Conservation (phyloP, 139 green algal species). For the Desmodesmus armatus region DNA sequence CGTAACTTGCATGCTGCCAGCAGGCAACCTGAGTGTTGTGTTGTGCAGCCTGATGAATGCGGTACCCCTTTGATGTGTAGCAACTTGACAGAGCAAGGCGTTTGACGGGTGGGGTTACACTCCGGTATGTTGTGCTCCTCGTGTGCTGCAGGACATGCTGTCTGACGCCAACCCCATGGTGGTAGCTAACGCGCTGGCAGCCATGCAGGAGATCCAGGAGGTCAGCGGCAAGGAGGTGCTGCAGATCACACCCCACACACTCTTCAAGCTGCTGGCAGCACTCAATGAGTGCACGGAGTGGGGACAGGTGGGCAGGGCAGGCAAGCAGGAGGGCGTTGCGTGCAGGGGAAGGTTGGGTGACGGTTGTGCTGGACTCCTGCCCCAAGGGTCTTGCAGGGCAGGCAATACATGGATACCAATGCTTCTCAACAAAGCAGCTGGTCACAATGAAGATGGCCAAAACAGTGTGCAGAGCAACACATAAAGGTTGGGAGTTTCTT, state of each 20-base stretch:
- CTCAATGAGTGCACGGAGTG: constrained; percentile 99
- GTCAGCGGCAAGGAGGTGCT: constrained; percentile 74
- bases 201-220: constrained; percentile 93
- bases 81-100: no score
- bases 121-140: neutral
- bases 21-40: neutral
- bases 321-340: no score
- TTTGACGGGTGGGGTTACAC: no score
- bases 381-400: no score
- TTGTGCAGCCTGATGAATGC: neutral
- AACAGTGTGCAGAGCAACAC: no score
- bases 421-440: no score
- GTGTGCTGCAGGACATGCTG: constrained; percentile 85
- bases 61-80: no score
- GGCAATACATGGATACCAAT: no score
- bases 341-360: no score
- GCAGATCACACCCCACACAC: constrained; percentile 77
- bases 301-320: constrained; percentile 87
- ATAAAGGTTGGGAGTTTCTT: no score
- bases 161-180: constrained; percentile 99
- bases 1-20: neutral
- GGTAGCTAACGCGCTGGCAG: constrained; percentile 98
- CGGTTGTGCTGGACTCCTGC: no score
- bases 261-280: constrained; percentile 96
- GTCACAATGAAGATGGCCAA: no score